A percentile compares a stretch with the other conserved stretches of the same genome.
phyloP scores from a whole-genome alignment of 208 protist species.

The Wallacemonas collosoma region DNA sequence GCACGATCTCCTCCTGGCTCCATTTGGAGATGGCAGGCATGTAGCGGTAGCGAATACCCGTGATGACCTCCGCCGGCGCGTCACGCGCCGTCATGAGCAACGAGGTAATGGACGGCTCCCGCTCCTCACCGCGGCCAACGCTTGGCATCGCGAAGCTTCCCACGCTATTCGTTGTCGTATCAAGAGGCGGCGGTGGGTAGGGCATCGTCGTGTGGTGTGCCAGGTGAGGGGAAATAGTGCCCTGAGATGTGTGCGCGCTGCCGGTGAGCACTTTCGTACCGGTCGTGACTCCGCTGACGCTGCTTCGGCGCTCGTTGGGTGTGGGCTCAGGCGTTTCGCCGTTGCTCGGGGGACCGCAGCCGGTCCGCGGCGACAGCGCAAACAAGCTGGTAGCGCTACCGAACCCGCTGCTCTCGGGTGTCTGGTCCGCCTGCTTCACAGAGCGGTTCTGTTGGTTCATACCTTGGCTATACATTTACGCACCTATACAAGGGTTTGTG shows the following conservation, averaged over 20 bases:
- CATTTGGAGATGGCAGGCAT: slow-evolving; percentile 32
- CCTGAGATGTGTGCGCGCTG: slow-evolving; percentile 2
- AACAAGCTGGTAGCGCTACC: neutral
- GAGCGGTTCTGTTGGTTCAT: neutral
- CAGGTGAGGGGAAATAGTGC: neutral
- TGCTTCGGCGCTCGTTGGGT: slow-evolving; percentile 7
- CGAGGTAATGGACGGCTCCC: neutral
- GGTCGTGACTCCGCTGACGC: neutral
- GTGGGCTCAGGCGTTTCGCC: slow-evolving; percentile 14
- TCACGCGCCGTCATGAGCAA: slow-evolving; percentile 8
- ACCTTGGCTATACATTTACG: too few species aligned
- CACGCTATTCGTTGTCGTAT: neutral
- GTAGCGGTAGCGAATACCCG: slow-evolving; percentile 15
- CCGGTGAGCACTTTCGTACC: neutral
- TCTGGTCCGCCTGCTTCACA: neutral
- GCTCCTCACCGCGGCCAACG: neutral
- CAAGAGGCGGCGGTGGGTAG: neutral
- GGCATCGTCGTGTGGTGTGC: slow-evolving; percentile 2
- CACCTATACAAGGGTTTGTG: too few species aligned
- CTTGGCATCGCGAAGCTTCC: slow-evolving; percentile 4
- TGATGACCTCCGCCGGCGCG: slow-evolving; percentile 13
- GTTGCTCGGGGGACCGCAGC: neutral
- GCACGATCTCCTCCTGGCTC: slow-evolving; percentile 30
- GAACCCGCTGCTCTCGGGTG: slow-evolving; percentile 1
- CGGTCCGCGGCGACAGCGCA: neutral